Conservation (phyloP, 2,329 filamentous ascomycete species). For the Metarhizium anisopliae region DNA sequence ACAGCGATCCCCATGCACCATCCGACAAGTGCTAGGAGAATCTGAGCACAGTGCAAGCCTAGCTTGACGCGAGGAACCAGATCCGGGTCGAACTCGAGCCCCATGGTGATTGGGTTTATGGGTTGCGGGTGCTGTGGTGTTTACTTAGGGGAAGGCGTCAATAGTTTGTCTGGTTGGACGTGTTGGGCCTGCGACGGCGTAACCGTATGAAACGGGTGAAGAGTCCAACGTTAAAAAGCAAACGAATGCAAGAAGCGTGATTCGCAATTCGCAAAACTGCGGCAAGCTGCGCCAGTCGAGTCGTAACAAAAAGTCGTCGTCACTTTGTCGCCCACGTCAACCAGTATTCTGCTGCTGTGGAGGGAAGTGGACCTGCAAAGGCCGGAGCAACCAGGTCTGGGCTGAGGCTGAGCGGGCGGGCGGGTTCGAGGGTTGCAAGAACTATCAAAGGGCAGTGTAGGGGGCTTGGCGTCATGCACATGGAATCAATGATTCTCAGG, state of each 20-base stretch:
- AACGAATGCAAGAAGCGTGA: background rate
- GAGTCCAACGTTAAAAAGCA: background rate
- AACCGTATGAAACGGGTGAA: background rate
- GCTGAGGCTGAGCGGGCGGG: conserved; percentile 1
- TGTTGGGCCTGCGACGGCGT: too few species aligned
- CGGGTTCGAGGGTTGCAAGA: background rate
- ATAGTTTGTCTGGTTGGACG: background rate
- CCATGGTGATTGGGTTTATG: conserved; percentile 27
- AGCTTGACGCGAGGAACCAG: conserved; percentile 48
- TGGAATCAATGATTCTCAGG: background rate
- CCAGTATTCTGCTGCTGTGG: background rate
- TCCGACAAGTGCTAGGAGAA: conserved; percentile 42
- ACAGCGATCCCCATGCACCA: conserved; percentile 53
- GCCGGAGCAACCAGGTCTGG: conserved; percentile 1
- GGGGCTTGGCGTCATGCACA: background rate
- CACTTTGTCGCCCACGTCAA: background rate
- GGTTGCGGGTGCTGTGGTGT: background rate
- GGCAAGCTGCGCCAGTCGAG: background rate
- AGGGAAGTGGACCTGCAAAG: conserved; percentile 1
- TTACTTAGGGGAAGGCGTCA: background rate
- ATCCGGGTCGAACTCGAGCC: conserved; percentile 45
- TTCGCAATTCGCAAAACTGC: background rate
- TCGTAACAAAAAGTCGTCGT: background rate
- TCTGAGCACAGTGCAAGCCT: conserved; percentile 46
- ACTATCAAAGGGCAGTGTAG: background rate